A percentile compares a stretch with the other conserved stretches of the same genome.
Conservation (phyloP, 495 filamentous ascomycete species). For the Tuber calosporum region DNA sequence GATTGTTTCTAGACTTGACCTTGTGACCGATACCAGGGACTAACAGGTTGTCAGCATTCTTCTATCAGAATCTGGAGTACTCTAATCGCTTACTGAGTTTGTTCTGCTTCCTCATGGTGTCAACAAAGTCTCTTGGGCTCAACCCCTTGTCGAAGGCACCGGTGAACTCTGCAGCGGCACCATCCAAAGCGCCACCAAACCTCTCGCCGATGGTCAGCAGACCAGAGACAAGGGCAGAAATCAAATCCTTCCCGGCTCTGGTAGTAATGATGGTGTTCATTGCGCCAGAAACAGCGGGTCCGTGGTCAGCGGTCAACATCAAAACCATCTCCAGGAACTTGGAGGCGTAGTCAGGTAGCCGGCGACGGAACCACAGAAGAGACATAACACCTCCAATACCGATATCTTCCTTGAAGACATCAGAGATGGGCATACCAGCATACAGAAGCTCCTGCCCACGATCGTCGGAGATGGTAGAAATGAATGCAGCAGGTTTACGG, state of each 20-base stretch:
- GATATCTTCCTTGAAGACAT: conserved; percentile 98
- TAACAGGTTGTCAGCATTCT: conserved; percentile 45
- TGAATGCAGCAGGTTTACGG: conserved; percentile 98
- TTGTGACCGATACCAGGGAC: conserved; percentile 97
- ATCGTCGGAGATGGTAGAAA: conserved; percentile 98
- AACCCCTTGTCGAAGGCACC: conserved; percentile 97
- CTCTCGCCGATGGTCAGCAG: conserved; percentile 96
- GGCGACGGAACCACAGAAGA: conserved; percentile 97
- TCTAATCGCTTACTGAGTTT: conserved; percentile 69
- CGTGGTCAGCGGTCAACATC: conserved; percentile 99
- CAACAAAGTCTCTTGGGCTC: conserved; percentile 96
- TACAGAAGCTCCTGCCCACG: conserved; percentile 99
- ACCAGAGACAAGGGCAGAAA: conserved; percentile 88
- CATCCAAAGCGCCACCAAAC: conserved; percentile 96
- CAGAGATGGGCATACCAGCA: conserved; percentile 97
- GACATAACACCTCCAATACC: conserved; percentile 99
- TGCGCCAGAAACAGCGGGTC: conserved; percentile 95
- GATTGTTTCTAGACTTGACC: conserved; percentile 99
- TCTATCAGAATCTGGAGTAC: background rate
- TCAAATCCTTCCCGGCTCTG: conserved; percentile 95
- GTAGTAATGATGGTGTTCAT: conserved; percentile 99
- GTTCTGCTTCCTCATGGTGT: conserved; percentile 98
- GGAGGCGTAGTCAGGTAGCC: conserved; percentile 89
- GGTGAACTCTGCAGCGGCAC: conserved; percentile 96
- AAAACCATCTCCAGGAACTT: conserved; percentile 99